phyloP scores from a whole-genome alignment of 495 filamentous ascomycete species.

The Lasiosphaeriaceae sp. region DNA sequence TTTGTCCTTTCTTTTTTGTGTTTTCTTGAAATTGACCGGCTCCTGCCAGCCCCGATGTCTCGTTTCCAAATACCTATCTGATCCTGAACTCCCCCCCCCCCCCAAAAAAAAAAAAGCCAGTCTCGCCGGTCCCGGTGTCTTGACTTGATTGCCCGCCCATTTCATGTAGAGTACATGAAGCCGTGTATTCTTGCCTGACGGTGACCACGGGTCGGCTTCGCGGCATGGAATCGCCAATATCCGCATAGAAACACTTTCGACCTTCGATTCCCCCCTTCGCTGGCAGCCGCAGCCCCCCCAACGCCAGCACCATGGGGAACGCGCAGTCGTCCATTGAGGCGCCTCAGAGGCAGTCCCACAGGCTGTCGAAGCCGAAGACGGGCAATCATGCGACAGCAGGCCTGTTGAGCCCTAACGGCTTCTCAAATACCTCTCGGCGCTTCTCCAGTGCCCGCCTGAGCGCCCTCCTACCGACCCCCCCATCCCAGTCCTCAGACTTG shows the following conservation, averaged over 20 bases:
- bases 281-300: slow-evolving; percentile 6
- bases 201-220: slow-evolving; percentile 18
- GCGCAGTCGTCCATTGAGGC: slow-evolving; percentile 38
- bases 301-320: slow-evolving; percentile 40
- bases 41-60: neutral
- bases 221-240: slow-evolving; percentile 42
- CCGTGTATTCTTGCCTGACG: slow-evolving; percentile 14
- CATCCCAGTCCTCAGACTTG: slow-evolving; percentile 5
- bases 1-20: neutral
- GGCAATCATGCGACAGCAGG: slow-evolving; percentile 41
- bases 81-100: slow-evolving; percentile 6
- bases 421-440: slow-evolving; percentile 30
- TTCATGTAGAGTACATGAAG: slow-evolving; percentile 26
- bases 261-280: slow-evolving; percentile 17
- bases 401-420: slow-evolving; percentile 36
- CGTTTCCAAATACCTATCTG: slow-evolving; percentile 2
- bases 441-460: slow-evolving; percentile 27
- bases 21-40: neutral
- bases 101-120: neutral
- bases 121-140: slow-evolving; percentile 9
- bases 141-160: slow-evolving; percentile 13
- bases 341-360: slow-evolving; percentile 37
- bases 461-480: slow-evolving; percentile 16
- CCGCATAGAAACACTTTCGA: slow-evolving; percentile 35
- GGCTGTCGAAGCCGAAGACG: slow-evolving; percentile 46